These are phyloP conservation scores for Prunus fruticosa DNA, from an alignment of 306 rosid genomes.

Conservation along the genomic window DNA sequence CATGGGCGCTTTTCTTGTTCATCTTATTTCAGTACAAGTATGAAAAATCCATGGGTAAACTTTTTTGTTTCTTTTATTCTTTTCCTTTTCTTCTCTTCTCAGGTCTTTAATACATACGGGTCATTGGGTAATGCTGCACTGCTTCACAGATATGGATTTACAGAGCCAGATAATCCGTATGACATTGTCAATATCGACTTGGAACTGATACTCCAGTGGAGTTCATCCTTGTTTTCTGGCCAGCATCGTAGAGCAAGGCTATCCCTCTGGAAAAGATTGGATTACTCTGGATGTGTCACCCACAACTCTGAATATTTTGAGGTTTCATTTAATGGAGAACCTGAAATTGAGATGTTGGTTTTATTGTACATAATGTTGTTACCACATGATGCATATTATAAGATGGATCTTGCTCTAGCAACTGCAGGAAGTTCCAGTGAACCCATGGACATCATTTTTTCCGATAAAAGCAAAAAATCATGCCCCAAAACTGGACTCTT, in stretches of 20 bases:
- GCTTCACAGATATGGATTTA: conserved; percentile 91
- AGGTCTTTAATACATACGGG: conserved; percentile 93
- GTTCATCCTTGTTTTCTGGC: conserved; percentile 56
- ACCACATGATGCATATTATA: conserved; percentile 50
- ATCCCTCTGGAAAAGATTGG: conserved; percentile 76
- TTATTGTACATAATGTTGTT: conserved; percentile 56
- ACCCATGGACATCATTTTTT: conserved; percentile 34
- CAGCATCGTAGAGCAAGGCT: conserved; percentile 65
- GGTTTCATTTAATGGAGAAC: conserved; percentile 76
- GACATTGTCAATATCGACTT: conserved; percentile 84
- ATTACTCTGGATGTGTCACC: conserved; percentile 44
- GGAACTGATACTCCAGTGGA: conserved; percentile 69
- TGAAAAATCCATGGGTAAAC: background rate
- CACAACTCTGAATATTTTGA: conserved; percentile 73
- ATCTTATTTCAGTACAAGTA: background rate
- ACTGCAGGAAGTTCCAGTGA: conserved; percentile 33
- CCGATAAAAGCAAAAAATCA: conserved; percentile 21
- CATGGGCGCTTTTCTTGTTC: background rate
- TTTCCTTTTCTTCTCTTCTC: conserved; percentile 15
- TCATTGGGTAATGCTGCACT: conserved; percentile 80
- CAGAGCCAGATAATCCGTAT: conserved; percentile 68
- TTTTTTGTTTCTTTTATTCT: background rate
- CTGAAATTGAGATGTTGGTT: conserved; percentile 65
- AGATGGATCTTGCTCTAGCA: conserved; percentile 54
- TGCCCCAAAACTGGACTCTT: conserved; percentile 20